Evolutionary conservation across 2,329 filamentous ascomycete species (phyloP).

Genomic region (Sporothrix sp.): DNA sequence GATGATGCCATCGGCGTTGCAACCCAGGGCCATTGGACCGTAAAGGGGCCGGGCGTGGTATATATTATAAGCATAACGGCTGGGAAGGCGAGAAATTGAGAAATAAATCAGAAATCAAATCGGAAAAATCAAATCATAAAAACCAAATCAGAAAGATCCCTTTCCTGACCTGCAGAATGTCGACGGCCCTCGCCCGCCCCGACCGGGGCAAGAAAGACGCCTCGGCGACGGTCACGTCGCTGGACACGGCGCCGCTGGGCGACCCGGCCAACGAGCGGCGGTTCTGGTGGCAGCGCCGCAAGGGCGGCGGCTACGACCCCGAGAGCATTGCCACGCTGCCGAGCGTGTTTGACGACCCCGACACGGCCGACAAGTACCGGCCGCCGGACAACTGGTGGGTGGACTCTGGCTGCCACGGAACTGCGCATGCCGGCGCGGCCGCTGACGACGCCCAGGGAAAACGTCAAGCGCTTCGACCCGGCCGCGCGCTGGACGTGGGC

Average conservation of each 20-base stretch:
- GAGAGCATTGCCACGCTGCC: conserved; percentile 28
- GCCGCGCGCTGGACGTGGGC: conserved; percentile 33
- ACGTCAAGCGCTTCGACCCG: conserved; percentile 38
- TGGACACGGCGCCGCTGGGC: not conserved
- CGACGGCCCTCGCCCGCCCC: not conserved
- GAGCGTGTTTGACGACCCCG: conserved; percentile 31
- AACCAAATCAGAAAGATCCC: too few species aligned
- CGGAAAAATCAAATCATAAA: too few species aligned
- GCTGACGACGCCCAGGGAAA: conserved; percentile 15
- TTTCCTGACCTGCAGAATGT: not conserved
- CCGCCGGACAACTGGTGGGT: conserved; percentile 21
- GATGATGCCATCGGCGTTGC: not conserved
- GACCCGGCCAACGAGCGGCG: conserved; percentile 8
- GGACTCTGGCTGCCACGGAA: too few species aligned
- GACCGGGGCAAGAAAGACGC: not conserved
- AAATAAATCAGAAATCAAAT: not conserved
- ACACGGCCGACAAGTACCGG: conserved; percentile 27
- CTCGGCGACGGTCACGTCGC: not conserved
- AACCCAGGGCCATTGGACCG: not conserved
- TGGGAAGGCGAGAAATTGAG: not conserved
- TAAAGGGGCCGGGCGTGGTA: not conserved
- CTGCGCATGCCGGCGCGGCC: too few species aligned
- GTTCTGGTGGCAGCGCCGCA: conserved; percentile 25
- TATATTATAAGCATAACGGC: not conserved
- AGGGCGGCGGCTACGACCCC: conserved; percentile 20